These are phyloP conservation scores for Solanum neorickii DNA, from an alignment of 257 asterid genomes.

Conservation along the genomic window DNA sequence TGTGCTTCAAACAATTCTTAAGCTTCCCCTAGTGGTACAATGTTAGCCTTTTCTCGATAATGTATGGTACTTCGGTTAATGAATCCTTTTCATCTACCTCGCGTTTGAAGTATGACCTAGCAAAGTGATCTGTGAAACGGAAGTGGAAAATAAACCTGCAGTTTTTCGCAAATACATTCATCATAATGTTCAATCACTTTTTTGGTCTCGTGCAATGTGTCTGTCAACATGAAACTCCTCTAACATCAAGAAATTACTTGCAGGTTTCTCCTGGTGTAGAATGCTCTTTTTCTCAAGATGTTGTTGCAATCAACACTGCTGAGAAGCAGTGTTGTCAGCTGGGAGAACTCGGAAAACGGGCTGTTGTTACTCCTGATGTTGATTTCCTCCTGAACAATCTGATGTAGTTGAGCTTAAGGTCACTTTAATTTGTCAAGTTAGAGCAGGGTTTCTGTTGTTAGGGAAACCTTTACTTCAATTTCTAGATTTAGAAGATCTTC, in stretches of 20 bases:
- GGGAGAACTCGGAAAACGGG: conserved; percentile 32
- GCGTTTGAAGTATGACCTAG: neutral
- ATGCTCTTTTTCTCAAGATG: conserved; percentile 22
- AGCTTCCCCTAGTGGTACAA: neutral
- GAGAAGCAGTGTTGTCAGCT: conserved; percentile 24
- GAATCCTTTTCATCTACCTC: neutral
- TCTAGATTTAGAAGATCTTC: neutral
- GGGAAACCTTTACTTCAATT: neutral
- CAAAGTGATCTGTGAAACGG: neutral
- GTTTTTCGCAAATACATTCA: neutral
- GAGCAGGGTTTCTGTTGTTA: neutral
- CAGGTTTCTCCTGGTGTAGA: conserved; percentile 61
- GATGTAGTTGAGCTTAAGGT: neutral
- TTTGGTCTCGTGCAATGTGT: neutral
- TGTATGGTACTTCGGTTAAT: neutral
- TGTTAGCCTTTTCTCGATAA: neutral
- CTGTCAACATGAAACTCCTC: neutral
- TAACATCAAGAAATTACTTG: conserved; percentile 2
- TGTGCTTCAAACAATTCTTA: neutral
- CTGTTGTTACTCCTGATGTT: conserved; percentile 42
- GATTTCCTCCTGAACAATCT: conserved; percentile 21
- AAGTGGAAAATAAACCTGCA: neutral
- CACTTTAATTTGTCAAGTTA: neutral
- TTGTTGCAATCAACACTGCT: conserved; percentile 29
- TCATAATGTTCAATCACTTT: neutral